A percentile compares a stretch with the other conserved stretches of the same genome.
Evolutionary conservation across 768 basidiomycete species (phyloP).

Genomic region (Tricholoma hemisulphureum): DNA sequence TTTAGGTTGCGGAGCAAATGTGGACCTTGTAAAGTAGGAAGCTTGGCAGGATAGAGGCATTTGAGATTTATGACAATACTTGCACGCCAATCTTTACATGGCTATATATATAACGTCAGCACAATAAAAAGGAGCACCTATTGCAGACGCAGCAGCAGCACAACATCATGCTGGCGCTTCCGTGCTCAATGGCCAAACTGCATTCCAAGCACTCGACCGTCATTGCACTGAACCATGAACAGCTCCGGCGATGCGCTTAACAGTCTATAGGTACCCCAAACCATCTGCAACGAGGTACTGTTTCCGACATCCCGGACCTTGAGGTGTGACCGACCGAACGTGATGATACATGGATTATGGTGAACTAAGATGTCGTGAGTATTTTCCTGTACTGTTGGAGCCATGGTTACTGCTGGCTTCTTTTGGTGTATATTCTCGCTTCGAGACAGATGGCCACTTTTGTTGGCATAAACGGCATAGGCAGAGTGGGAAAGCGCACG

Average conservation of each 20-base stretch:
- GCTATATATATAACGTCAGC: too few relatives aligned
- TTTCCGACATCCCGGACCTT: constrained; percentile 75
- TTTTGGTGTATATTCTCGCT: not conserved
- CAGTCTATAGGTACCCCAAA: constrained; percentile 42
- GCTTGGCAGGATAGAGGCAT: too few relatives aligned
- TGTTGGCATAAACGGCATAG: constrained; percentile 9
- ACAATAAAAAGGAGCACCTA: too few relatives aligned
- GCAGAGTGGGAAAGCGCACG: too few relatives aligned
- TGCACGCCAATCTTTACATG: too few relatives aligned
- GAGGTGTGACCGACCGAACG: constrained; percentile 72
- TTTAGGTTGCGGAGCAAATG: too few relatives aligned
- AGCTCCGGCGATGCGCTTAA: constrained; percentile 14
- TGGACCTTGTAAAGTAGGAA: too few relatives aligned
- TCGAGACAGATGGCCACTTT: constrained; percentile 3
- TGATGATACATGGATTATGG: constrained; percentile 76
- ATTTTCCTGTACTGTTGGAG: not conserved
- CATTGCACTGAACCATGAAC: constrained; percentile 11
- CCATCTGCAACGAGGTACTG: constrained; percentile 67
- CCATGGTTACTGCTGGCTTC: not conserved
- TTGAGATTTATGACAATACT: too few relatives aligned
- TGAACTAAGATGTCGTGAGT: constrained; percentile 44
- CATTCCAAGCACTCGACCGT: constrained; percentile 13
- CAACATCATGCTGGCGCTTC: not conserved
- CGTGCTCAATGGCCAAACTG: constrained; percentile 1
- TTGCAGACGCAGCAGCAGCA: not conserved